These are phyloP conservation scores for Gryganskiella cystojenkinii DNA, from an alignment of 192 early-diverging fungal genomes.

Conservation along the genomic window DNA sequence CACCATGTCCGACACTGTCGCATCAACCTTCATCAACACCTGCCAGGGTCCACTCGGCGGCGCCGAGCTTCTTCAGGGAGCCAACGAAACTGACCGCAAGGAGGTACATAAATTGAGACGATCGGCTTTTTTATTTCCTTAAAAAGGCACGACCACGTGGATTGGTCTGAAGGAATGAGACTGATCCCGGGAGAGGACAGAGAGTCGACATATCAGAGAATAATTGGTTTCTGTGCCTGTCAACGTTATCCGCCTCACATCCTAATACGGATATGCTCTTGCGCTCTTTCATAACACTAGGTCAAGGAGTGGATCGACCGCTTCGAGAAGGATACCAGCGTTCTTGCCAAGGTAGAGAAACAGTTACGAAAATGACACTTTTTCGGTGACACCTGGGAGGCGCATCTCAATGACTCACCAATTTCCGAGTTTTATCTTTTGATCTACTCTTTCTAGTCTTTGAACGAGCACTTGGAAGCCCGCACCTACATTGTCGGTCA, in stretches of 20 bases:
- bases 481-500: slow-evolving; percentile 76
- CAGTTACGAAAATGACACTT: background rate
- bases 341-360: slow-evolving; percentile 40
- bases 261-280: no score
- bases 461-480: slow-evolving; percentile 72
- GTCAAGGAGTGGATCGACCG: slow-evolving; percentile 46
- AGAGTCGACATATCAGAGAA: no score
- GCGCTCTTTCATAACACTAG: no score
- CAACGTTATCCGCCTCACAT: background rate
- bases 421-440: no score
- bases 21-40: slow-evolving; percentile 36
- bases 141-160: no score
- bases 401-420: no score
- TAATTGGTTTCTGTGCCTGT: no score
- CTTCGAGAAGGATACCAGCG: slow-evolving; percentile 39
- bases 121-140: no score
- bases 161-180: background rate
- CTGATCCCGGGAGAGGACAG: no score
- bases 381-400: background rate
- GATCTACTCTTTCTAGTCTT: slow-evolving; percentile 31
- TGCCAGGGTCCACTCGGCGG: slow-evolving; percentile 42
- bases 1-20: slow-evolving; percentile 40
- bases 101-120: slow-evolving; percentile 23
- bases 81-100: slow-evolving; percentile 32
- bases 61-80: slow-evolving; percentile 22